Evolutionary conservation across 352 stramenopile genomes (phyloP), one percentile per base, ranked within the genome.

Genomic region (Phytopythium helicoides): DNA sequence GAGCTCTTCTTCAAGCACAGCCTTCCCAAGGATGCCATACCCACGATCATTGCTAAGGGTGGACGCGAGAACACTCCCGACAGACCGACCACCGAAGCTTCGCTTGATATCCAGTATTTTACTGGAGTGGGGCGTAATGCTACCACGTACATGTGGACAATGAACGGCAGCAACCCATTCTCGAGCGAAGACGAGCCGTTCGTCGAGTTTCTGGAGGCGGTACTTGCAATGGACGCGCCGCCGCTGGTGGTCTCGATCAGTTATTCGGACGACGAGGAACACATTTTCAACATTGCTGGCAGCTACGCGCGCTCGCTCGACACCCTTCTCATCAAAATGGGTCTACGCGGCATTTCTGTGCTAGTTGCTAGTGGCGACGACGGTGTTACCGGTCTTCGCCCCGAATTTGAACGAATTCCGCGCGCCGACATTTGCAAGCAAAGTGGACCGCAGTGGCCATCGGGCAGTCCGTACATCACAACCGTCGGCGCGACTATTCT

Each of bases 71-170:
- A 92, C 45, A 38, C 56, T 10, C 60, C 64, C 3, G 40, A 59
- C 9, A 44, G 59, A 0, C 58, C 76, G 6, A 84, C 64, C 28
- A 87, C 72, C 0, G 90, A 97, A 62, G 83, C 84, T 11, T 95
- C 82, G 16, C 64, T 97, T 1, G 91, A 97, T 56, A 64, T 97
- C 36, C 81, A 97, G 62, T 97, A 97, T 62, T 77, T 97, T 41
- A 96, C 85, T 16, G 86, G 83, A 15, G 58, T 96, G 14, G 81
- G 70, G 11, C 79, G 81, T 12, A 91, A 91, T 42, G 73, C 83
- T 31, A 87, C 76, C 19, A 95, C 85, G 5, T 90, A 74, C 64
- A 63, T 92, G 16, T 92, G 78, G 81, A 87, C 66, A 18, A 88
- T 92, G 72, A 79, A 83, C 41, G 81, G 76, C 16, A 87, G 80